phyloP scores from a whole-genome alignment of 225 moss, liverwort and hornwort genomes.

The Pseudisothecium myosuroides region DNA sequence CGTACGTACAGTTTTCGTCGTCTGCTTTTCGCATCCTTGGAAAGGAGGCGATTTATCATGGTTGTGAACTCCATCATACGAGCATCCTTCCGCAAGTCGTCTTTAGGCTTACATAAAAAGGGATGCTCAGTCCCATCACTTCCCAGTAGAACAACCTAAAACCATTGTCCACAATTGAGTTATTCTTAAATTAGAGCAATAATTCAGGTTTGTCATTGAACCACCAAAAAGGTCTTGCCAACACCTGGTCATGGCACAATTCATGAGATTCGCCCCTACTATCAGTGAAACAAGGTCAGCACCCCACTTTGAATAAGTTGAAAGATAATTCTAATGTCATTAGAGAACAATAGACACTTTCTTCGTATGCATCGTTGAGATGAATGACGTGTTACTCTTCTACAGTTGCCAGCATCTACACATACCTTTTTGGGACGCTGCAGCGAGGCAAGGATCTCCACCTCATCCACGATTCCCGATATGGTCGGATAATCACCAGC shows the following conservation, averaged over 20 bases:
- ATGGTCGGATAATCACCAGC: conserved; percentile 81
- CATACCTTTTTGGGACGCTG: conserved; percentile 94
- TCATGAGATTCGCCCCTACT: neutral
- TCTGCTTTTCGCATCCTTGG: conserved; percentile 89
- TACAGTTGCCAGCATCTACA: neutral
- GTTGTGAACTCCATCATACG: conserved; percentile 99
- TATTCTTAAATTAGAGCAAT: neutral
- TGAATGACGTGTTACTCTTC: neutral
- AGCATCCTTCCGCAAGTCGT: conserved; percentile 95
- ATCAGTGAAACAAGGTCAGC: neutral
- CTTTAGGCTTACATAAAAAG: conserved; percentile 95
- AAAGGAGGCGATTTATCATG: conserved; percentile 94
- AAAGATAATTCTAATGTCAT: neutral
- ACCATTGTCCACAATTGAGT: neutral
- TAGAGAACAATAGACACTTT: neutral
- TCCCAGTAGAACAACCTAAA: conserved; percentile 81
- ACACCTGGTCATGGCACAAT: neutral
- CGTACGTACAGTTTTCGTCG: conserved; percentile 89
- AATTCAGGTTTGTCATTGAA: neutral
- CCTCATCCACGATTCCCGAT: conserved; percentile 83
- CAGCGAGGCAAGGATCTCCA: conserved; percentile 89
- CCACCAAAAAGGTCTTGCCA: neutral
- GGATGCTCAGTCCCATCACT: conserved; percentile 94
- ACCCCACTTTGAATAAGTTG: neutral
- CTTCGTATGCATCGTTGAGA: neutral